phyloP scores from a whole-genome alignment of 441 rosid genomes.

The Gossypium armourianum region DNA sequence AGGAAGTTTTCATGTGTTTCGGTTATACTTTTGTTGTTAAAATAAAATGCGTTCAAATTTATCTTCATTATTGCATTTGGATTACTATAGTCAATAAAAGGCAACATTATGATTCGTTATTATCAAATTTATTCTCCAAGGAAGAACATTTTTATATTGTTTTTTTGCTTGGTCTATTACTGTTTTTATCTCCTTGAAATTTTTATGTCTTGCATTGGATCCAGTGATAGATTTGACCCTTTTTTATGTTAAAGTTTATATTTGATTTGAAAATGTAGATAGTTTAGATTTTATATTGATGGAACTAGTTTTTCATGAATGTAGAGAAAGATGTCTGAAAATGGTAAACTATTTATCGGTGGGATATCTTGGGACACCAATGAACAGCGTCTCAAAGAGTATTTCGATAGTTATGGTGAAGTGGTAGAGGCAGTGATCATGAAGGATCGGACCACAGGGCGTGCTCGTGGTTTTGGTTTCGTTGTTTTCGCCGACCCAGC shows the following conservation, averaged over 20 bases:
- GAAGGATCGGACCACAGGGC: conserved; percentile 55
- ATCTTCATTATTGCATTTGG: conserved; percentile 14
- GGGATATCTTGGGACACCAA: conserved; percentile 96
- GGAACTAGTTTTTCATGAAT: conserved; percentile 3
- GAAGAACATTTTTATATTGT: neutral
- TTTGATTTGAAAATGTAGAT: neutral
- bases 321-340: conserved; percentile 57
- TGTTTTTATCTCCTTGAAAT: neutral
- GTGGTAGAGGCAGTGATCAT: conserved; percentile 87
- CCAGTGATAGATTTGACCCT: neutral
- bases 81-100: neutral
- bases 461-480: conserved; percentile 94
- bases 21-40: conserved; percentile 18
- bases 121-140: neutral
- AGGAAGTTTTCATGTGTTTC: conserved; percentile 17
- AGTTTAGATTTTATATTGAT: neutral
- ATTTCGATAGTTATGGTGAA: conserved; percentile 73
- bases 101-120: neutral
- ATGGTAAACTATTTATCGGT: conserved; percentile 85
- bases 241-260: neutral
- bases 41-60: conserved; percentile 10
- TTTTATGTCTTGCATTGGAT: conserved; percentile 13
- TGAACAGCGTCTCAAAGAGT: conserved; percentile 79
- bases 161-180: neutral
- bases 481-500: conserved; percentile 82